Evolutionary conservation across 805 yeast species (phyloP), one percentile per base, ranked within the genome.

Genomic region (Cyberlindnera saturnus): DNA sequence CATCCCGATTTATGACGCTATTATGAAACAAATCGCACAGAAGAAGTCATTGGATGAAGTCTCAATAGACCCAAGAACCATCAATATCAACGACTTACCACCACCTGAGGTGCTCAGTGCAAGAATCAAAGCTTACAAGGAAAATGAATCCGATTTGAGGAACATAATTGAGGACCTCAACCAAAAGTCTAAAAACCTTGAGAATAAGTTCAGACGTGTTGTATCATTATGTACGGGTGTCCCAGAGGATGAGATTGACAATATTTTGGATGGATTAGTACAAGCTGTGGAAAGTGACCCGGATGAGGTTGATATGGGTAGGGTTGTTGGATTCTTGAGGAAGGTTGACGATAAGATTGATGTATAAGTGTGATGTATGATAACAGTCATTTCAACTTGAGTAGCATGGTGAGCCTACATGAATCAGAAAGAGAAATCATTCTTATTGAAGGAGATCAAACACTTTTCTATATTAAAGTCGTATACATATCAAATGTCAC

Each of bases 241-340:
- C 23, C 89, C 81, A 38, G 86, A 84, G 42, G 77, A 75, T 41
- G 82, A 81, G 49, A 95, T 93, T 29, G 96, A 87, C 60, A 76
- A 73, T 42, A 73, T 93, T 53, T 71, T 91, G 39, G 93, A 86
- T 50, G 95, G 91, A 5, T 71, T 91, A 40, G 77, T 93, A 29
- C 85, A 82, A 56, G 96, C 96, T 16, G 96, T 91, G 6, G 96
- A 90, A 49, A 84, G 91, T 48, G 90, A 83, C 58, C 84, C 86
- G 2, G 84, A 76, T 48, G 82, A 77, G 47, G 77, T 79, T 32
- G 84, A 78, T 56, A 70, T 79, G 55, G 73, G 74, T 19, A 60
- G 79, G 32, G 76, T 75, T 14, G 70, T 76, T 20, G 80, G 77
- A 11, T 78, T 79, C 55, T 59, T 79, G 52, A 66, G 71, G 35